Evolutionary conservation across 2,329 filamentous ascomycete species (phyloP).

Genomic region (Diaporthe humulicola): DNA sequence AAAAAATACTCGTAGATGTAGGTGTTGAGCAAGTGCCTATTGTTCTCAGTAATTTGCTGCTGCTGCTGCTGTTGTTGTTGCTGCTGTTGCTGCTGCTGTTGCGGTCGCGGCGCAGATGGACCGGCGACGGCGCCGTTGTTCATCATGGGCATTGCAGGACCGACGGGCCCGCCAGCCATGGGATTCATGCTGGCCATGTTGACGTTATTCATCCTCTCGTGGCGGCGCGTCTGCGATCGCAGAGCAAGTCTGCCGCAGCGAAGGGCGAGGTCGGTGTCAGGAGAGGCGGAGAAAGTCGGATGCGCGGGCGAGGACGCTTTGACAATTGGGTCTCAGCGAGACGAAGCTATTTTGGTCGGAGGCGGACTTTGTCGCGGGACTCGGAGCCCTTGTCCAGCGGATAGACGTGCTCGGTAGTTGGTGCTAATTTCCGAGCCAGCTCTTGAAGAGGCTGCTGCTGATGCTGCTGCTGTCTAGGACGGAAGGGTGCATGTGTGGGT

Average conservation of each 20-base stretch:
- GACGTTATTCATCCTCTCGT: slow-evolving; percentile 69
- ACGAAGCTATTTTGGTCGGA: slow-evolving; percentile 19
- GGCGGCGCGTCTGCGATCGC: slow-evolving; percentile 46
- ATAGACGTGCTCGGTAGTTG: slow-evolving; percentile 33
- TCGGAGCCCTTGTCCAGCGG: slow-evolving; percentile 30
- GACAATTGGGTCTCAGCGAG: slow-evolving; percentile 29
- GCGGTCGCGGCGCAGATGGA: slow-evolving; percentile 52
- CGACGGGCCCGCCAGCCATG: slow-evolving; percentile 74
- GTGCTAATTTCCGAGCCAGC: slow-evolving; percentile 38
- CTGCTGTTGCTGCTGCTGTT: slow-evolving; percentile 56
- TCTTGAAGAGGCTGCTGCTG: slow-evolving; percentile 33
- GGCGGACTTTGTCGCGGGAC: slow-evolving; percentile 33
- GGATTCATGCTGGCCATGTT: slow-evolving; percentile 79
- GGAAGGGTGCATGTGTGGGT: slow-evolving; percentile 27
- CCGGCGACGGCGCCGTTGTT: slow-evolving; percentile 64
- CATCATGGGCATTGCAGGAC: slow-evolving; percentile 76
- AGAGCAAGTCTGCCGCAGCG: slow-evolving; percentile 55
- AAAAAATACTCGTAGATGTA: slow-evolving; percentile 95
- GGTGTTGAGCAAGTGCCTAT: slow-evolving; percentile 78
- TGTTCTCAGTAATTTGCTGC: slow-evolving; percentile 59
- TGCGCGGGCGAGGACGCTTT: slow-evolving; percentile 29
- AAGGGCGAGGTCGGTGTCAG: slow-evolving; percentile 27
- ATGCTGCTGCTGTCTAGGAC: slow-evolving; percentile 1
- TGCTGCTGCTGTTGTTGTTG: slow-evolving; percentile 55
- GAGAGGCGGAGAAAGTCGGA: slow-evolving; percentile 29